Conservation (phyloP, 2,329 filamentous ascomycete species). For the Dissoconium aciculare region DNA sequence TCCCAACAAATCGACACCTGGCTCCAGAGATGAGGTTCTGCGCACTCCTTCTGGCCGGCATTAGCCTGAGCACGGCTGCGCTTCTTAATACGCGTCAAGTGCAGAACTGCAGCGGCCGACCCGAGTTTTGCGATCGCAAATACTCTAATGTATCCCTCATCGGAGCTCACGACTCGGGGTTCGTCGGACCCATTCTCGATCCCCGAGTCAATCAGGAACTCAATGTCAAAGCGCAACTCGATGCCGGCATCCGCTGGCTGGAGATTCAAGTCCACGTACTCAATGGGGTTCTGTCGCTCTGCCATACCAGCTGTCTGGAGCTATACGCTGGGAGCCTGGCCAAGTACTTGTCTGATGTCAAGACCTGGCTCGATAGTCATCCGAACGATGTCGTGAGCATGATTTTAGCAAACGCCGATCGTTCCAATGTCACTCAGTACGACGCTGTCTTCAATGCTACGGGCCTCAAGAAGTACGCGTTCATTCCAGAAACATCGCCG, state of each 20-base stretch:
- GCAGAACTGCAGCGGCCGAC: constrained; percentile 41
- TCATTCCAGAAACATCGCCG: constrained; percentile 21
- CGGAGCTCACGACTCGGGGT: constrained; percentile 51
- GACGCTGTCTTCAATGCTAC: constrained; percentile 36
- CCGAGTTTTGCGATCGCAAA: constrained; percentile 39
- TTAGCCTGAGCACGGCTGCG: neutral
- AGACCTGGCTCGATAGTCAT: constrained; percentile 45
- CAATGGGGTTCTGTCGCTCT: constrained; percentile 41
- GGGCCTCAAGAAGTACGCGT: constrained; percentile 33
- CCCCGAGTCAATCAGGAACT: constrained; percentile 36
- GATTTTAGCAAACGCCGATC: constrained; percentile 60
- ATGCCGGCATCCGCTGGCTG: constrained; percentile 48
- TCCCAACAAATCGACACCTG: too few relatives aligned
- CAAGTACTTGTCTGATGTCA: constrained; percentile 42
- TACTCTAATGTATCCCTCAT: constrained; percentile 49
- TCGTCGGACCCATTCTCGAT: constrained; percentile 44
- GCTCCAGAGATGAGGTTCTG: too few relatives aligned
- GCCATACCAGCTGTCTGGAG: constrained; percentile 48
- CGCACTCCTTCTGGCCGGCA: neutral
- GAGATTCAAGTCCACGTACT: constrained; percentile 46
- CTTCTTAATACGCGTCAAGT: constrained; percentile 2
- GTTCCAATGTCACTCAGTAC: constrained; percentile 32
- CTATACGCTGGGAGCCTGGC: constrained; percentile 39
- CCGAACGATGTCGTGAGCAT: constrained; percentile 81
- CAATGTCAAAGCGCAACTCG: constrained; percentile 42